Conservation (phyloP, 73 alveolate genomes). For the Symbiodinium pilosum region DNA sequence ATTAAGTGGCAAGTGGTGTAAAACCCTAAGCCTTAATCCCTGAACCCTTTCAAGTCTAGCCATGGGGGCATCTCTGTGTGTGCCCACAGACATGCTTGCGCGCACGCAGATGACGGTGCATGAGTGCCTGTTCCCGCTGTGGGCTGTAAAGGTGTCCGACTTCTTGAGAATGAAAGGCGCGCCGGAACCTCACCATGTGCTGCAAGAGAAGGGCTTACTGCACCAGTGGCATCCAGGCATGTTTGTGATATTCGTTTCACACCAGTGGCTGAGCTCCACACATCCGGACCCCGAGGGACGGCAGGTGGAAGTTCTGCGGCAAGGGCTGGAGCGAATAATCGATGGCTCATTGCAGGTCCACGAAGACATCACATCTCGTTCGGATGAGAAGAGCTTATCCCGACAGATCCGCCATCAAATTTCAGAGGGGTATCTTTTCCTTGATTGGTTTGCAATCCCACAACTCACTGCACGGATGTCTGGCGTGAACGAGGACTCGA, state of each 20-base stretch:
- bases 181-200: neutral
- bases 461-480: conserved; percentile 12
- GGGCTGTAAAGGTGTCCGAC: neutral
- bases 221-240: neutral
- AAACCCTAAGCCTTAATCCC: too few relatives aligned
- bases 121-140: neutral
- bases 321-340: neutral
- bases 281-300: neutral
- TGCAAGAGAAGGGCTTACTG: neutral
- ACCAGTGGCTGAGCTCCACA: neutral
- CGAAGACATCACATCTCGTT: neutral
- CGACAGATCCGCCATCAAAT: neutral
- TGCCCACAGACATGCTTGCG: too few relatives aligned
- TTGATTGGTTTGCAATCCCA: conserved; percentile 60
- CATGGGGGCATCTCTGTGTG: neutral
- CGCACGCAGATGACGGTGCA: neutral
- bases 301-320: neutral
- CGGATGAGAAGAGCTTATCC: neutral
- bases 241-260: neutral
- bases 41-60: neutral
- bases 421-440: conserved; percentile 24
- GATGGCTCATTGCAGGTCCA: neutral
- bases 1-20: too few relatives aligned
- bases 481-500: conserved; percentile 23
- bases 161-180: neutral